Base-by-base conservation (phyloP, 768 basidiomycete species). In the Roridomyces roridus region DNA sequence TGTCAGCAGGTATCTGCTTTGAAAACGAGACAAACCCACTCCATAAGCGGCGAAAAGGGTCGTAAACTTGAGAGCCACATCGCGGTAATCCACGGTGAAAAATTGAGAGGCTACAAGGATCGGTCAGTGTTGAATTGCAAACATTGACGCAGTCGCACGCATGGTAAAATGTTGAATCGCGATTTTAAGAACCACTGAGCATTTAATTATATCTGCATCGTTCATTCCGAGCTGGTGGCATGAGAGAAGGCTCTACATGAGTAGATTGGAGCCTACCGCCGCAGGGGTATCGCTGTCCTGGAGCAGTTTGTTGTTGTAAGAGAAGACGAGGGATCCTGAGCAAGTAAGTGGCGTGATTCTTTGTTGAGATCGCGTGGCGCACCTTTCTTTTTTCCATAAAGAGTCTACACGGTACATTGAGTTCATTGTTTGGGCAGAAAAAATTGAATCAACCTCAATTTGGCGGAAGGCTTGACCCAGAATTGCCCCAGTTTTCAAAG, bases 271-370 rank as follows among this genome's bases (percentile, higher is more conserved):
- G n/a, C 52, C 15, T 42, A 53, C 46, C 12, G 11, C 12, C 3
- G 17, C 31, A 25, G 57, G 57, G 36, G 57, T 46, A 14, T 59
- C 51, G 1, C 39, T 21, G 35, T 59, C 57, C 28, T 53, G 31
- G 2, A 59, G 40, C 50, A 44, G 53, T 23, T 28, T 34, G 1
- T 20, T 20, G 4, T 53, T 44, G 44, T 59, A 59, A 14, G 40
- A 59, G 39, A 59, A 59, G 3, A 17, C 46, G 20, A 59, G 41
- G 18, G 37, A 52, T 17, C 51, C 57, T 59, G 25, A 40, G 28
- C 28, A 21, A 29, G 17, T 23, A 23, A 3, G 28, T 39, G 41
- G 14, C 12, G 6, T 18, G 25, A 12, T 42, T n/a, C n/a, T n/a
- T n/a, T n/a, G n/a, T n/a, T n/a, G n/a, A n/a, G n/a, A n/a, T n/a